Evolutionary conservation across 805 yeast species (phyloP), one percentile per base, ranked within the genome.

Genomic region (Candida xyloterini): DNA sequence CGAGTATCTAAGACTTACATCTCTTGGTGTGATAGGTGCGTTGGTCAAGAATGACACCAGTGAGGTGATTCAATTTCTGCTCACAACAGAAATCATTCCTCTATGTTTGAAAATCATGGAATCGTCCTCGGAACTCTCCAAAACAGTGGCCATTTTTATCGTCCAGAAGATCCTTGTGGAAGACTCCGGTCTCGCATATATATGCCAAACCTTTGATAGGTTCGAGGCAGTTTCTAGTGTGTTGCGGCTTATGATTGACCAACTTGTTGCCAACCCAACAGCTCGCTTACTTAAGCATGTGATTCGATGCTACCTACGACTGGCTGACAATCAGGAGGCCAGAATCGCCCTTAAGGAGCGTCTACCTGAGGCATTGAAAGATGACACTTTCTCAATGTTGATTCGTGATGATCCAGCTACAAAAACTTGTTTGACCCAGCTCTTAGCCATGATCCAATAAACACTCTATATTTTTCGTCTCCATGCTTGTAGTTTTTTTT

Each of bases 41-140:
- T 69, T 91, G 40, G 98, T 93, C 18, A 91, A 93, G 55, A 91
- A 90, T 61, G 99, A 91, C 57, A 85, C 96, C 4, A 88, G 95
- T 11, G 96, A 91, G 52, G 98, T 91, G 30, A 90, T 93, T 47
- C 85, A 85, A 47, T 91, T 93, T 57, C 67, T 91, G 55, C 70
- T 91, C 31, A 81, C 96, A n/a, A 93, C 99, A 0, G 99, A 91
- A 61, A 91, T 93, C 52, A 95, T 93, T 24, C 99, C 99, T 5
- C 67, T 93, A 40, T 93, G 99, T 60, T 69, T 91, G 43, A 81
- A 93, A 53, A 91, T 93, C 46, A 91, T 91, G 95, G 98, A 91
- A 60, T 79, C 90, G 1, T 88, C 96, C 7, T 84, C 96, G 0
- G 99, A 93, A 59, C 72, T 91, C 37, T 82, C 95, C 34, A 91